Evolutionary conservation across 495 filamentous ascomycete species (phyloP).

Genomic region (Talaromyces trachyspermus): DNA sequence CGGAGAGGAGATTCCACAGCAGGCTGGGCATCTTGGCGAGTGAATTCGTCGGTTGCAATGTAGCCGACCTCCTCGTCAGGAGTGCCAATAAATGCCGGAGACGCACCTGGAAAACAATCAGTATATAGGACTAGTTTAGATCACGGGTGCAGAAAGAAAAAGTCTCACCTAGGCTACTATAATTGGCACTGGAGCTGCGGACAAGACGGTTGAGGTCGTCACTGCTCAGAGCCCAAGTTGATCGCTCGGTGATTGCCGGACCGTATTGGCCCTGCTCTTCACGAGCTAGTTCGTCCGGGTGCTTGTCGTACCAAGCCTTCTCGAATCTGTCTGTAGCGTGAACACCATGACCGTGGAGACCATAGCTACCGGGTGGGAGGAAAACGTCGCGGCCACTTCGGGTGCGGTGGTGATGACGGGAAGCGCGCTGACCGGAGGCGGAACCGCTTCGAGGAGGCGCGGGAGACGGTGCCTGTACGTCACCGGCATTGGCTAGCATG

Average conservation of each 20-base stretch:
- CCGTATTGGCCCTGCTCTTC: slow-evolving; percentile 67
- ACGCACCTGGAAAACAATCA: no score
- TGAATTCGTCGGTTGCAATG: slow-evolving; percentile 70
- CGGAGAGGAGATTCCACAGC: slow-evolving; percentile 51
- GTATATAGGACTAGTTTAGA: no score
- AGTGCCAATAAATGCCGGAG: slow-evolving; percentile 47
- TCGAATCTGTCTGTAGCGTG: slow-evolving; percentile 65
- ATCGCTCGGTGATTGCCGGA: slow-evolving; percentile 55
- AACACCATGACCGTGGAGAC: slow-evolving; percentile 76
- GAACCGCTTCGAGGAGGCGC: slow-evolving; percentile 49
- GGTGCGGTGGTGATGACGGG: slow-evolving; percentile 61
- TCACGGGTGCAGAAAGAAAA: background rate
- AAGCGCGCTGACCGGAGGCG: slow-evolving; percentile 45
- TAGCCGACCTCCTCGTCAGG: slow-evolving; percentile 76
- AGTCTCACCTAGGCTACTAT: slow-evolving; percentile 55
- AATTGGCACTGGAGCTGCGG: slow-evolving; percentile 56
- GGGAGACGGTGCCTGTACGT: slow-evolving; percentile 93
- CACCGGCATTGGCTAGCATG: slow-evolving; percentile 88
- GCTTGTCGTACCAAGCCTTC: slow-evolving; percentile 82
- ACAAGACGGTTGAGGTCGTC: slow-evolving; percentile 91
- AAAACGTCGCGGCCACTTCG: slow-evolving; percentile 53
- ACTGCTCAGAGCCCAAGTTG: slow-evolving; percentile 82
- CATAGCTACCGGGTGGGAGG: slow-evolving; percentile 70
- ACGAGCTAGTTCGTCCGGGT: slow-evolving; percentile 66
- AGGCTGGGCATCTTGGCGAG: slow-evolving; percentile 35